These are phyloP conservation scores for Saccharomyces jurei DNA, from an alignment of 805 yeast genomes.

Conservation along the genomic window DNA sequence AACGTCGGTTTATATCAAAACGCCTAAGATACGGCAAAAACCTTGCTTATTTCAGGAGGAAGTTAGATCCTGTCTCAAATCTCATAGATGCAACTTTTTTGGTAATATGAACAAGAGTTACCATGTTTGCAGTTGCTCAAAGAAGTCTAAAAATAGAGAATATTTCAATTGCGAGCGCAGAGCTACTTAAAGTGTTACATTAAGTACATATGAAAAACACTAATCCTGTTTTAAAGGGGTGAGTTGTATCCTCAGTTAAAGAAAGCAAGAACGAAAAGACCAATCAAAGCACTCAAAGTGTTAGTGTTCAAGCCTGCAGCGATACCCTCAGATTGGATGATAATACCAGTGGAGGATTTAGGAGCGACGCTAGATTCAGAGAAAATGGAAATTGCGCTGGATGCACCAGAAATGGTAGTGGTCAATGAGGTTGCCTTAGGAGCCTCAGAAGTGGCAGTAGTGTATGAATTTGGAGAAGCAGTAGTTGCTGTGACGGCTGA, in stretches of 20 bases:
- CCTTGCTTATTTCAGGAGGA: no score
- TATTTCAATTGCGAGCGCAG: neutral
- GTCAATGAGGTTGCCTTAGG: neutral
- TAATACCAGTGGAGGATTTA: neutral
- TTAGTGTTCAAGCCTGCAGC: neutral
- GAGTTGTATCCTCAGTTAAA: neutral
- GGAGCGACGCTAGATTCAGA: neutral
- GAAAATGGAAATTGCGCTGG: neutral
- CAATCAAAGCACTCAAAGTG: constrained; percentile 1
- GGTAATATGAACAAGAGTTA: no score
- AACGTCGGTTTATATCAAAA: no score
- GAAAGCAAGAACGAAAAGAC: constrained; percentile 1
- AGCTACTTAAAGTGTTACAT: neutral
- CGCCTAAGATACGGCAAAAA: no score
- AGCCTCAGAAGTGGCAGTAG: neutral
- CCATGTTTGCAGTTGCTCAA: no score
- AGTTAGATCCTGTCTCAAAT: no score
- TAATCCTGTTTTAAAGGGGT: neutral
- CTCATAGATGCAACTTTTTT: no score
- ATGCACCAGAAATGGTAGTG: neutral
- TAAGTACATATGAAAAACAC: neutral
- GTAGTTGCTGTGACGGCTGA: no score
- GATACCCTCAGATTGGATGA: neutral
- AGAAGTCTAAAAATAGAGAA: neutral
- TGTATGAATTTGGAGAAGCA: neutral